Evolutionary conservation across 148 eudicot species (phyloP), one percentile per base, ranked within the genome.

Genomic region (Fagopyrum tataricum): DNA sequence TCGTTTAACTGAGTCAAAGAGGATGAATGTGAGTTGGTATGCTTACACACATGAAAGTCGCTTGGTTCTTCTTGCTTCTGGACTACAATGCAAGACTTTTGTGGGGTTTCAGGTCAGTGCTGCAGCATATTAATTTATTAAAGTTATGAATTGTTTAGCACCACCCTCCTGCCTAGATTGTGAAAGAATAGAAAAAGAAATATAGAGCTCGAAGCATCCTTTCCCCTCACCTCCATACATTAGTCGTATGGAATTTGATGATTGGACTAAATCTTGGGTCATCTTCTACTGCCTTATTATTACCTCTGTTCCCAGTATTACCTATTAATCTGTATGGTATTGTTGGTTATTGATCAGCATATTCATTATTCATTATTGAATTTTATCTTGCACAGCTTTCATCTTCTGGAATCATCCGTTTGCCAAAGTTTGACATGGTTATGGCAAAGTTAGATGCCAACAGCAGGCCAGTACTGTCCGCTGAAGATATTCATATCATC

Each of bases 21-120:
- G 76, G 81, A 74, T 83, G 48, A 90, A 77, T 79, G 90, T 96
- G 75, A 87, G 86, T 77, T 96, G 99, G 99, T 92, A 90, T 76
- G 76, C 78, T 37, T 96, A 96, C 76, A 90, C 99, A 51, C 99
- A 96, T 90, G 99, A 96, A 86, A 92, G 97, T 81, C 96, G 99
- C 76, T 78, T 96, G 85, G 84, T 96, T 80, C 96, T 96, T 73
- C 96, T 96, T 78, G 96, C 99, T 77, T 90, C 96, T 23, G 99
- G 99, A 79, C 79, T 86, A 91, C 97, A 92, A 77, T 87, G 96
- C 96, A 96, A 92, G 81, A 92, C 87, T 81, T 87, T 92, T 66
- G 85, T 81, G 8, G 99, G 99, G 72, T 92, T 83, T 84, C 99
- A 96, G 97, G 99, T 96, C 73, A 67, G 41, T 67, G 21, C 11